phyloP scores from a whole-genome alignment of 2,329 filamentous ascomycete species.

The Alternaria hordeiaustralica region DNA sequence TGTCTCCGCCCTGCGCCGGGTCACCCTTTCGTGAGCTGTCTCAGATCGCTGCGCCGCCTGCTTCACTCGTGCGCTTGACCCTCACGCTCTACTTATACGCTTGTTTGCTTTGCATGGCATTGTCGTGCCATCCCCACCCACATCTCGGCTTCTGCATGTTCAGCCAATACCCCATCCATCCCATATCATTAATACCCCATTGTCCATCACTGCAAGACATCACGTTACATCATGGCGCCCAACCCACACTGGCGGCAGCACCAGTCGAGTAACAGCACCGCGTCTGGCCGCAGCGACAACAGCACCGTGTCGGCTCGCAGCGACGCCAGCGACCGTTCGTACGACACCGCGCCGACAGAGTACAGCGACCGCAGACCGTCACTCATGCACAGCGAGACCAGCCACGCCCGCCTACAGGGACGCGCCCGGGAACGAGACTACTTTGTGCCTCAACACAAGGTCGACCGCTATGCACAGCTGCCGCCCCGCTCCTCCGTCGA shows the following conservation, averaged over 20 bases:
- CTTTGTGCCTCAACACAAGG: constrained; percentile 20
- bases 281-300: constrained; percentile 26
- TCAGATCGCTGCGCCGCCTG: constrained; percentile 30
- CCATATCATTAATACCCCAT: constrained; percentile 14
- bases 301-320: constrained; percentile 40
- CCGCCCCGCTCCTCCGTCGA: constrained; percentile 67
- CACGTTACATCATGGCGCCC: constrained; percentile 37
- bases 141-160: constrained; percentile 8
- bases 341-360: constrained; percentile 44
- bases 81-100: constrained; percentile 25
- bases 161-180: background rate
- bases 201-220: constrained; percentile 2
- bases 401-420: constrained; percentile 38
- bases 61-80: constrained; percentile 18
- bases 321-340: constrained; percentile 40
- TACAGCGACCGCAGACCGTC: constrained; percentile 41
- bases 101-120: constrained; percentile 22
- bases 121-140: constrained; percentile 17
- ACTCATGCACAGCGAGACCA: constrained; percentile 40
- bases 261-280: constrained; percentile 36
- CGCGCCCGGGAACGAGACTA: constrained; percentile 33
- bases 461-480: constrained; percentile 18
- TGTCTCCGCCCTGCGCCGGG: constrained; percentile 32
- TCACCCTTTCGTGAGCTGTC: constrained; percentile 36
- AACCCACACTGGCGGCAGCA: constrained; percentile 42